phyloP scores from a whole-genome alignment of 805 yeast genomes.

The Candida boleticola region DNA sequence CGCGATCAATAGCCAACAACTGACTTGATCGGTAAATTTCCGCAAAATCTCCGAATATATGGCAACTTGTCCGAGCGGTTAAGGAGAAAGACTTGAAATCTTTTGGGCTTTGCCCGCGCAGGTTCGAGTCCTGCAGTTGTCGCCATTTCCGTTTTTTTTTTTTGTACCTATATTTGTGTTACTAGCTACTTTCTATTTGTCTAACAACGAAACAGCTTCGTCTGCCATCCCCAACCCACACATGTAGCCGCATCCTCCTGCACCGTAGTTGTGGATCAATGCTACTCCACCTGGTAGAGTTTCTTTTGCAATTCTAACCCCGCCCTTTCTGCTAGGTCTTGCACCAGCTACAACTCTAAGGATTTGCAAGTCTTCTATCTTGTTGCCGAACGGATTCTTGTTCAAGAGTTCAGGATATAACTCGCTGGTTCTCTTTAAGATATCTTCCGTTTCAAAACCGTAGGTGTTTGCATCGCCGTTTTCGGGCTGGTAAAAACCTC shows the following conservation, averaged over 20 bases:
- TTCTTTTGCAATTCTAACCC: conserved; percentile 20
- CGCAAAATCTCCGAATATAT: too few species aligned
- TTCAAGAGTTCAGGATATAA: conserved; percentile 17
- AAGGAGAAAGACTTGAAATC: not conserved
- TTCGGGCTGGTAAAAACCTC: conserved; percentile 22
- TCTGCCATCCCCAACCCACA: conserved; percentile 22
- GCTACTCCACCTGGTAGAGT: not conserved
- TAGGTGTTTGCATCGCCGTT: conserved; percentile 16
- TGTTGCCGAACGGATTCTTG: conserved; percentile 7
- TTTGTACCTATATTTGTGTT: too few species aligned
- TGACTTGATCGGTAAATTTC: too few species aligned
- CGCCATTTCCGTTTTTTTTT: conserved; percentile 26
- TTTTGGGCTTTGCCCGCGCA: conserved; percentile 39
- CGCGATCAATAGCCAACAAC: too few species aligned
- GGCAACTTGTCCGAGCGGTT: not conserved
- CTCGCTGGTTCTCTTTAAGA: conserved; percentile 14
- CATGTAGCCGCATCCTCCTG: conserved; percentile 25
- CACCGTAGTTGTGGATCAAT: conserved; percentile 24
- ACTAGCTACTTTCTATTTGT: too few species aligned
- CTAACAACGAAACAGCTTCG: conserved; percentile 1
- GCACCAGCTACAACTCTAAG: conserved; percentile 21
- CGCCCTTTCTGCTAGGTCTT: conserved; percentile 25
- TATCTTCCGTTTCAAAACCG: conserved; percentile 17
- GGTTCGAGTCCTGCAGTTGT: conserved; percentile 52
- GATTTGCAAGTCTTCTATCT: conserved; percentile 18